These are phyloP conservation scores for Mycena kentingensis DNA, from an alignment of 768 basidiomycete genomes.

Conservation along the genomic window DNA sequence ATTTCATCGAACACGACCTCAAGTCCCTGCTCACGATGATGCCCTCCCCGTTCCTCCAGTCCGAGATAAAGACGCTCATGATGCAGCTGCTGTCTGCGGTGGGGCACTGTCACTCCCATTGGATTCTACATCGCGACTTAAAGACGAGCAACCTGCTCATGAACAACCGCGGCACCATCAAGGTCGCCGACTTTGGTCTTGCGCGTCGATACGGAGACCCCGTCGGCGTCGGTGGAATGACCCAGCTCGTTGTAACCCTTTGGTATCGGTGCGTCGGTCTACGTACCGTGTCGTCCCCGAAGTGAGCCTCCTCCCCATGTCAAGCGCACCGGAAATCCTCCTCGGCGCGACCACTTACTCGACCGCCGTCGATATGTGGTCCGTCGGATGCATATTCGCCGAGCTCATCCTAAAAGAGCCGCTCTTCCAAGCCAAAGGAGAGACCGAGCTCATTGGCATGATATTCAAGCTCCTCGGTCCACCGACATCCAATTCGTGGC, in stretches of 20 bases:
- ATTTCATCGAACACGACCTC: conserved; percentile 99
- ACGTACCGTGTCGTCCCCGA: conserved; percentile 20
- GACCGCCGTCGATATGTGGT: conserved; percentile 98
- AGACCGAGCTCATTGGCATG: conserved; percentile 89
- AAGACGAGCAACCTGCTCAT: conserved; percentile 98
- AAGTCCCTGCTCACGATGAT: conserved; percentile 93
- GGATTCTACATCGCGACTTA: conserved; percentile 96
- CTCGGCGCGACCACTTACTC: conserved; percentile 92
- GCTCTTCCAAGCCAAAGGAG: conserved; percentile 95
- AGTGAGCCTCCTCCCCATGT: conserved; percentile 17
- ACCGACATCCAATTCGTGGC: conserved; percentile 88
- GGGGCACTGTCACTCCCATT: conserved; percentile 90
- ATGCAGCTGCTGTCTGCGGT: conserved; percentile 92
- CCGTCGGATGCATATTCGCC: conserved; percentile 97
- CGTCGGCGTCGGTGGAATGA: conserved; percentile 93
- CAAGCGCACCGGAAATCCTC: conserved; percentile 91
- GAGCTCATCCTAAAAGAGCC: conserved; percentile 95
- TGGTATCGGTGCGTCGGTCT: conserved; percentile 84
- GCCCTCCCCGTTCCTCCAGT: conserved; percentile 96
- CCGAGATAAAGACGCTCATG: conserved; percentile 97
- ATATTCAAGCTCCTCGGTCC: conserved; percentile 95
- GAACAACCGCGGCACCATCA: conserved; percentile 99
- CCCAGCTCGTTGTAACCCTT: conserved; percentile 95
- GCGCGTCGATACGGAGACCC: conserved; percentile 97
- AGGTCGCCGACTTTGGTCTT: conserved; percentile 97